phyloP scores from a whole-genome alignment of 257 asterid genomes.

The Anisodus acutangulus region DNA sequence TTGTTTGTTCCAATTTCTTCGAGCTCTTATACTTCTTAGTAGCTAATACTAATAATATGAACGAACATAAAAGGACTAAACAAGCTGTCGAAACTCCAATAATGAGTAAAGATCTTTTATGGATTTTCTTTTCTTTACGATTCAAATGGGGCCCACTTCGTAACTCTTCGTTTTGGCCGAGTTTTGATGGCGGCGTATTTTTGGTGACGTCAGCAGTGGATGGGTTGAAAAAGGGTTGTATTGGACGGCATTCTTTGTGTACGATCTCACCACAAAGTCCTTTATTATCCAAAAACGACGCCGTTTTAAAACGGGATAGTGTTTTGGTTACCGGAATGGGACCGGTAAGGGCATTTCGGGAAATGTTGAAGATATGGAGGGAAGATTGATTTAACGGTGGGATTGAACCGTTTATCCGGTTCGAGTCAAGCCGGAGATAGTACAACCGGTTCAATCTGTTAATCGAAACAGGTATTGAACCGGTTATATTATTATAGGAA shows the following conservation, averaged over 20 bases:
- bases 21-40: conserved; percentile 35
- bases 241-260: conserved; percentile 58
- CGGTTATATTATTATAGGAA: conserved; percentile 69
- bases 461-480: conserved; percentile 52
- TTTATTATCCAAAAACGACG: conserved; percentile 62
- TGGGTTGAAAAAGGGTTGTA: conserved; percentile 60
- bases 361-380: conserved; percentile 64
- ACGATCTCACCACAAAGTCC: conserved; percentile 79
- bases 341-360: conserved; percentile 72
- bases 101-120: conserved; percentile 46
- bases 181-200: conserved; percentile 43
- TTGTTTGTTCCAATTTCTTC: conserved; percentile 8
- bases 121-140: conserved; percentile 34
- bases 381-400: conserved; percentile 74
- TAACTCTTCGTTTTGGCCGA: conserved; percentile 47
- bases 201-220: not conserved
- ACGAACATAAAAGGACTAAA: conserved; percentile 47
- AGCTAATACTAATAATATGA: conserved; percentile 41
- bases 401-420: conserved; percentile 80
- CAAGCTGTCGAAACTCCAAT: conserved; percentile 58
- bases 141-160: conserved; percentile 32
- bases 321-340: conserved; percentile 72
- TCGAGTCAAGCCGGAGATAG: conserved; percentile 76
- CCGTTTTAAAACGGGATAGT: conserved; percentile 52
- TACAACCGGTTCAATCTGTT: conserved; percentile 56